A percentile compares a stretch with the other conserved stretches of the same genome.
These are phyloP conservation scores for Eucalyptus dawsonii DNA, from an alignment of 345 rosid species.

Conservation along the genomic window DNA sequence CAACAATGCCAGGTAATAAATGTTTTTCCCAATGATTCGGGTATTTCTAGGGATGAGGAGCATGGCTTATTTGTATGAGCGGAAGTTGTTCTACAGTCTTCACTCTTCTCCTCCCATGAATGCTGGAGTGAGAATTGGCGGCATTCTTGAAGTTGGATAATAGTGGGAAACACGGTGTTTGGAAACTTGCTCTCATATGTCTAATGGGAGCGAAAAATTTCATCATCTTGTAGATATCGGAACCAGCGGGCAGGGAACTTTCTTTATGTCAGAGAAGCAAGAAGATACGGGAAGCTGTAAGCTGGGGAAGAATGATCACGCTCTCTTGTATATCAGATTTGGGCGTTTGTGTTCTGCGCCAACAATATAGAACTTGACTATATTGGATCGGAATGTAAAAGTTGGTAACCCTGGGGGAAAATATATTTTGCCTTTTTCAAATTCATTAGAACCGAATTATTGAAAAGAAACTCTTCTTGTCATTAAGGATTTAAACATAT, in stretches of 20 bases:
- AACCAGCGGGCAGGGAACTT: not conserved
- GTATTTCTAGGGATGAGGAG: not conserved
- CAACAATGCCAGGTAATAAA: not conserved
- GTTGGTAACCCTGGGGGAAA: not conserved
- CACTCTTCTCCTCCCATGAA: not conserved
- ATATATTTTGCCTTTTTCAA: not conserved
- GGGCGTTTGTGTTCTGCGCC: not conserved
- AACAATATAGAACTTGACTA: not conserved
- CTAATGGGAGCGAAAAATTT: not conserved
- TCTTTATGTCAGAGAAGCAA: not conserved
- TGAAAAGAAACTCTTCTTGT: not conserved
- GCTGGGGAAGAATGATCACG: not conserved
- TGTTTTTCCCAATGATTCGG: not conserved
- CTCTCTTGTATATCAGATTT: not conserved
- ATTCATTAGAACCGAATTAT: not conserved
- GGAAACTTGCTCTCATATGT: not conserved
- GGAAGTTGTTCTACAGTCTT: not conserved
- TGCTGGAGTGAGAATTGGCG: not conserved
- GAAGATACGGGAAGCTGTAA: not conserved
- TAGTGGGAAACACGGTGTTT: not conserved
- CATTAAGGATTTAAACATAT: not conserved
- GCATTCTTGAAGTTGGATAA: not conserved
- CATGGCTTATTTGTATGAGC: not conserved
- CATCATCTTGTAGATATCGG: not conserved
- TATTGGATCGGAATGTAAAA: not conserved